Base-by-base conservation (phyloP, 257 asterid genomes). In the Coffea canephora region DNA sequence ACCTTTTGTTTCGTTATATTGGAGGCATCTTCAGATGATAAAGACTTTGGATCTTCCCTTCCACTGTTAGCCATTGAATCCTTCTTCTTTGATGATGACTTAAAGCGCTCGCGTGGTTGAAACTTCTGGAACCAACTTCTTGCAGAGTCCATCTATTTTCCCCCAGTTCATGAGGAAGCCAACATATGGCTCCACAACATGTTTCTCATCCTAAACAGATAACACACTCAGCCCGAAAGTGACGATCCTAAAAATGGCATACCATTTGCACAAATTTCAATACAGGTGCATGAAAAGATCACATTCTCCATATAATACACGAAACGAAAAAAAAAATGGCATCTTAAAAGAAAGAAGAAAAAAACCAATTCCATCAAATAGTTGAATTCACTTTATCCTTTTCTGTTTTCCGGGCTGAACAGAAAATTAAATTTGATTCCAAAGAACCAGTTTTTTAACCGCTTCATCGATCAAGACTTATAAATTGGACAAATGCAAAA, bases 1-100 rank as follows among this genome's bases (percentile, higher is more conserved):
- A 89, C 99, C 82, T 89, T 94, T 88, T 96, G 97, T 79, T 96
- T 94, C 0, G 99, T 96, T 46, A 92, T 83, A 79, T 82, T 88
- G n/a, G 99, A 96, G 82, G 98, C 97, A 76, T 94, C 99, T 70
- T 96, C 99, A 50, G 86, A 87, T 0, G 94, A 82, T 76, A 89
- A 76, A 43, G 86, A 78, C 12, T 83, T 81, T 13, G 92, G 86
- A 62, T 92, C 96, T 87, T 94, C 98, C 85, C 85, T 85, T 80
- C 87, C 95, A 82, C 91, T 84, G 62, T 61, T 77, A 27, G 89
- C 94, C 97, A 88, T 90, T 77, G 92, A 80, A 67, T 88, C 95
- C 80, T 87, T 91, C 86, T 85, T 93, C 89, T 80, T 93, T 45
- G 85, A 81, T 7, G 92, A 87, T 52, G 93, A 79, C 87, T 93